Percentiles rank a stretch among this genome's conserved stretches.
phyloP scores from a whole-genome alignment of 1,139 yeast genomes.

The Scheffersomyces stambukii region DNA sequence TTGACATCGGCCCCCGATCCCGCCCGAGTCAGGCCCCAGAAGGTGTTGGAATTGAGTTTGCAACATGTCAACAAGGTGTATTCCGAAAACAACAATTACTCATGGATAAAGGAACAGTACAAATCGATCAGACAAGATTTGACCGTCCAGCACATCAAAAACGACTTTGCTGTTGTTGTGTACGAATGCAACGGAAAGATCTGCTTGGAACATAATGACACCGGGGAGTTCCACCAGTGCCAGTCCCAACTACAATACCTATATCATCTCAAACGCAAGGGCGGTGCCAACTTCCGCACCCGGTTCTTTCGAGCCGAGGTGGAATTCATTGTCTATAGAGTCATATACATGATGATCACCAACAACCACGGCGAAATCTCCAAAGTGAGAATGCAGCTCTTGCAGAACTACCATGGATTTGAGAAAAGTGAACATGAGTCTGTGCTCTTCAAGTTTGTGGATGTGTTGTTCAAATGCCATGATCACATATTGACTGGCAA shows the following conservation, averaged over 20 bases:
- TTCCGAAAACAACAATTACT: constrained; percentile 48
- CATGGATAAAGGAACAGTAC: constrained; percentile 82
- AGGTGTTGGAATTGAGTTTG: constrained; percentile 56
- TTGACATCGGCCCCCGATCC: constrained; percentile 94
- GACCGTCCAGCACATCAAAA: constrained; percentile 85
- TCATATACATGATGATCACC: constrained; percentile 79
- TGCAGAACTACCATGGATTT: constrained; percentile 9
- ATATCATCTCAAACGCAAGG: constrained; percentile 34
- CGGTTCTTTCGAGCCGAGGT: constrained; percentile 24
- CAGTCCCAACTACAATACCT: constrained; percentile 72
- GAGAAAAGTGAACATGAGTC: constrained; percentile 18
- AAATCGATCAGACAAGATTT: constrained; percentile 90
- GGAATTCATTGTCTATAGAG: constrained; percentile 72
- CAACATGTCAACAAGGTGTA: constrained; percentile 54
- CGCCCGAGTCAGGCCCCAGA: constrained; percentile 68
- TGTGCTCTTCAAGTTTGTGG: constrained; percentile 18
- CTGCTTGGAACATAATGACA: constrained; percentile 77
- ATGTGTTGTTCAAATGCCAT: constrained; percentile 23
- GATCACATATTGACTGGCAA: constrained; percentile 31
- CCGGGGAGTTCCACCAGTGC: constrained; percentile 95
- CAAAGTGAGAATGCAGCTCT: constrained; percentile 24
- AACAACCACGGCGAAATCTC: constrained; percentile 52
- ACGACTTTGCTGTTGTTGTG: constrained; percentile 70
- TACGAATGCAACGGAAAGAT: constrained; percentile 85
- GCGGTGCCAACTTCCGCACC: constrained; percentile 8